Percentiles rank a stretch among this genome's conserved stretches.
Evolutionary conservation across 257 asterid species (phyloP).

Genomic region (Nicotiana attenuata): DNA sequence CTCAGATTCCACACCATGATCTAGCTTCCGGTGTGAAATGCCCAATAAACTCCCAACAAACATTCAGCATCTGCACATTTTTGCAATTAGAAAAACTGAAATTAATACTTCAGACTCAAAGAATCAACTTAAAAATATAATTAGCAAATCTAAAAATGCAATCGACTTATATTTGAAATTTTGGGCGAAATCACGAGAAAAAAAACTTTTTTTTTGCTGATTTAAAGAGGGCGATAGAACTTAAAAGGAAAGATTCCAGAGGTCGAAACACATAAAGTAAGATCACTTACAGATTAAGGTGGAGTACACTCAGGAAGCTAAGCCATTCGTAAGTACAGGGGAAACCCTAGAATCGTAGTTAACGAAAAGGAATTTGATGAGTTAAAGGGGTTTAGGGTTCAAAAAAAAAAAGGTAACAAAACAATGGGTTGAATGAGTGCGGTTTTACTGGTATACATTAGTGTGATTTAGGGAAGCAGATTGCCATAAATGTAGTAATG

Average conservation of each 20-base stretch:
- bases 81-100: neutral
- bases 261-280: neutral
- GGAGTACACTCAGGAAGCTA: neutral
- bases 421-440: neutral
- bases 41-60: neutral
- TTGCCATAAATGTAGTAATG: neutral
- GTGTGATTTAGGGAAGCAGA: neutral
- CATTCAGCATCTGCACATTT: neutral
- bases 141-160: neutral
- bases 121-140: neutral
- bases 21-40: neutral
- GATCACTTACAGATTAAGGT: neutral
- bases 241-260: neutral
- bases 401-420: neutral
- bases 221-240: neutral
- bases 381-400: neutral
- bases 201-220: neutral
- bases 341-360: neutral
- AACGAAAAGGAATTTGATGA: neutral
- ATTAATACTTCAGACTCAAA: neutral
- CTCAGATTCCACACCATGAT: conserved; percentile 4
- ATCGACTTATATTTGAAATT: neutral
- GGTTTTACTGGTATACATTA: neutral
- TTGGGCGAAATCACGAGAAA: neutral
- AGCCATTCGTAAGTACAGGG: neutral